A percentile compares a stretch with the other conserved stretches of the same genome.
These are phyloP conservation scores for Phytophthora fragariae DNA, from an alignment of 352 stramenopile genomes.

Conservation along the genomic window DNA sequence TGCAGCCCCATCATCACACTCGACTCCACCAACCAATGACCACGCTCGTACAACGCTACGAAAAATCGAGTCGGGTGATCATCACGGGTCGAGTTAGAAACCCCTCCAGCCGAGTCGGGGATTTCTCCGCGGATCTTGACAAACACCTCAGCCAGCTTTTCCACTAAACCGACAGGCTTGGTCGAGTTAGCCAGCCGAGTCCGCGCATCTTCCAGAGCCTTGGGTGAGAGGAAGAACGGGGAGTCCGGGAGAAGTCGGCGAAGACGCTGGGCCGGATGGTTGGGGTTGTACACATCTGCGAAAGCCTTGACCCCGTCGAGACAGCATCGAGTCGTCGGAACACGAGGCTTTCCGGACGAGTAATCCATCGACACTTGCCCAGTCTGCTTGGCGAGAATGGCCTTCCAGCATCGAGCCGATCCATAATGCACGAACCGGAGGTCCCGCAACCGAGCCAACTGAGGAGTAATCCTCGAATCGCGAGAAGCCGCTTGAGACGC, in stretches of 20 bases:
- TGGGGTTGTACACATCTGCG: background rate
- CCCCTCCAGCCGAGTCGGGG: no score
- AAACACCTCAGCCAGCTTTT: background rate
- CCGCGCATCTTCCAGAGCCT: background rate
- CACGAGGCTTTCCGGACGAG: no score
- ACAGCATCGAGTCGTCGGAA: no score
- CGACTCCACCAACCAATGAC: background rate
- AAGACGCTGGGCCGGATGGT: background rate
- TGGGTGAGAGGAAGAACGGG: background rate
- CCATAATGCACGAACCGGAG: no score
- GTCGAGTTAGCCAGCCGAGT: background rate
- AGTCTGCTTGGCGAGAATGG: background rate
- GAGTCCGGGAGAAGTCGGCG: background rate
- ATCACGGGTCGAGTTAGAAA: background rate
- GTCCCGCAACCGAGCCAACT: no score
- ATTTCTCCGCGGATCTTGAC: no score
- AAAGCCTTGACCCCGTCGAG: background rate
- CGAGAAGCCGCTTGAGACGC: no score
- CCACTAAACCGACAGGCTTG: background rate
- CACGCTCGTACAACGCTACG: background rate
- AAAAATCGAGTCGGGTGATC: background rate
- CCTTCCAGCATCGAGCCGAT: background rate
- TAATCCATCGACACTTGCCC: background rate
- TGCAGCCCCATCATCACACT: background rate
- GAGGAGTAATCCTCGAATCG: no score